Evolutionary conservation across 2,329 filamentous ascomycete species (phyloP).

Genomic region (Fusarium miscanthi): DNA sequence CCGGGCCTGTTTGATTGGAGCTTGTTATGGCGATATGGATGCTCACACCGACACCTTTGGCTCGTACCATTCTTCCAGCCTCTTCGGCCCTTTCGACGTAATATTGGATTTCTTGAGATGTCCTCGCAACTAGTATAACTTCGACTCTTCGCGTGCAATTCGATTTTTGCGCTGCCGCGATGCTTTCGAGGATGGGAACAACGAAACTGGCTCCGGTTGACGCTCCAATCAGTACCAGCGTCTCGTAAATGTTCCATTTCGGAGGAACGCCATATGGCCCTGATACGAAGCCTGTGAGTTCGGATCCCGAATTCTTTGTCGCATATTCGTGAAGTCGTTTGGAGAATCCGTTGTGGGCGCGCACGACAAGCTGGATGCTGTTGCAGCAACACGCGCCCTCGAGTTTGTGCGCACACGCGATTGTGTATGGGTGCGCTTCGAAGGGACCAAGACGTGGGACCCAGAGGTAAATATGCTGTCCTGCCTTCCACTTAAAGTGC

Average conservation of each 20-base stretch:
- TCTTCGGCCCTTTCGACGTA: slow-evolving; percentile 62
- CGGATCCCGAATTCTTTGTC: slow-evolving; percentile 48
- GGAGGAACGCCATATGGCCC: slow-evolving; percentile 68
- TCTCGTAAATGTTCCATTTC: slow-evolving; percentile 68
- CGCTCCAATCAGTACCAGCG: slow-evolving; percentile 68
- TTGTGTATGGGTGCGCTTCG: slow-evolving; percentile 71
- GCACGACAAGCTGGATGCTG: slow-evolving; percentile 68
- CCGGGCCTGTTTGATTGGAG: slow-evolving; percentile 6
- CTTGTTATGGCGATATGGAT: slow-evolving; percentile 67
- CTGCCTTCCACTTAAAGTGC: slow-evolving; percentile 68
- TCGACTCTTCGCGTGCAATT: slow-evolving; percentile 65
- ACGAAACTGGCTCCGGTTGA: slow-evolving; percentile 73
- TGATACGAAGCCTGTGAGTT: slow-evolving; percentile 57
- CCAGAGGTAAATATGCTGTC: slow-evolving; percentile 72
- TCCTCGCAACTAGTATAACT: slow-evolving; percentile 63
- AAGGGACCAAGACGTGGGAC: slow-evolving; percentile 64
- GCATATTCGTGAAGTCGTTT: slow-evolving; percentile 62
- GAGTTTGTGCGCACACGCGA: slow-evolving; percentile 65
- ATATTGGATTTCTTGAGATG: slow-evolving; percentile 65
- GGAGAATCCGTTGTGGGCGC: slow-evolving; percentile 68
- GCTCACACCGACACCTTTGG: slow-evolving; percentile 60
- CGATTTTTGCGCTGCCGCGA: slow-evolving; percentile 55
- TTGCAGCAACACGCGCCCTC: slow-evolving; percentile 66
- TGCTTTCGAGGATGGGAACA: slow-evolving; percentile 67
- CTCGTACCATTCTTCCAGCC: slow-evolving; percentile 55